Base-by-base conservation (phyloP, 2,329 filamentous ascomycete genomes). In the Trichoderma koningii region DNA sequence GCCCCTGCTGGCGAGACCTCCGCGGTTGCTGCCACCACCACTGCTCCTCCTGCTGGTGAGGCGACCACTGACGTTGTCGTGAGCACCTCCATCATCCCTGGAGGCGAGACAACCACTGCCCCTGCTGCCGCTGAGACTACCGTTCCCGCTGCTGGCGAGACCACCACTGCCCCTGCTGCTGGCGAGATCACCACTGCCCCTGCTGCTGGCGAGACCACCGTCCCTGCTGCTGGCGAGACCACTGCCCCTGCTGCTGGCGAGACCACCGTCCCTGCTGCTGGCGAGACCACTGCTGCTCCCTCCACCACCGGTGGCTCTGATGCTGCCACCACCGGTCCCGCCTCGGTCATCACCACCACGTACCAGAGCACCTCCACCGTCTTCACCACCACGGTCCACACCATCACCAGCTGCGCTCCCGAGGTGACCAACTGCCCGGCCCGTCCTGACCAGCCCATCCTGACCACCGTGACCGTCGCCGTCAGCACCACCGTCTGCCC, bases 401-500 rank as follows among this genome's bases (percentile, higher is more conserved):
- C 83, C 64, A 76, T 85, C 74, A 84, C 79, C 66, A 80, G 78
- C 71, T 83, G 82, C 69, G 79, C 73, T n/a, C 68, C 77, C 34
- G 76, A 76, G 60, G 73, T 82, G 55, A 77, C 79, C 45, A 76
- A 84, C 76, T 87, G 84, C 79, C 83, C 84, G 34, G 81, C 78
- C 64, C 73, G 76, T 53, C 71, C 78, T 34, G 70, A 75, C 62
- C 81, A 79, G 14, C 79, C 81, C 52, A 79, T 77, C 0, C 73
- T 85, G 34, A 76, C 83, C 62, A 85, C 84, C 3, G 79, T 84
- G 65, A 85, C 83, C 7, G 73, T 89, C 66, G 76, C 85, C 53
- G 71, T 87, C 55, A 84, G 82, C 57, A 88, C 87, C 68, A 88
- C 86, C 47, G 73, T 87, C 72, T 87, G 85, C 81, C 85, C 84